phyloP scores from a whole-genome alignment of 352 stramenopile species.

The Aphanomyces cochlioides region DNA sequence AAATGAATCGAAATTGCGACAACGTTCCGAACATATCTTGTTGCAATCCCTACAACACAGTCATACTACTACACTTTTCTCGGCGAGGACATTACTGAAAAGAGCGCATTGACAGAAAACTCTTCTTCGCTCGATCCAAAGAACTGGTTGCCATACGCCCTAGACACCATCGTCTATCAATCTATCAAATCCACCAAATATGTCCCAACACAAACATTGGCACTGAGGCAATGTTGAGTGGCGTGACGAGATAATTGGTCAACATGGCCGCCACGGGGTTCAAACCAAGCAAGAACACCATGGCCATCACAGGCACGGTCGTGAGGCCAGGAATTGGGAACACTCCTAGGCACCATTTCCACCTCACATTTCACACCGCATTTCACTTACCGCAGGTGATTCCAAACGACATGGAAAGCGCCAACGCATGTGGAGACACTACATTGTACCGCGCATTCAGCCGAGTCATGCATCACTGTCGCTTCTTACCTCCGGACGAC shows the following conservation, averaged over 20 bases:
- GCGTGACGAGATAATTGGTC: slow-evolving; percentile 76
- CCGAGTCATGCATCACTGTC: not conserved
- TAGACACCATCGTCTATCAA: slow-evolving; percentile 23
- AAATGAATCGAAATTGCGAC: slow-evolving; percentile 71
- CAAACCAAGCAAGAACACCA: slow-evolving; percentile 74
- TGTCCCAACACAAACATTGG: slow-evolving; percentile 71
- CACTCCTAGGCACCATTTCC: slow-evolving; percentile 40
- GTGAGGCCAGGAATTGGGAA: slow-evolving; percentile 77
- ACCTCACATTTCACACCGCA: not conserved
- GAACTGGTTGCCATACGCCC: slow-evolving; percentile 55
- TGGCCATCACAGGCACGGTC: slow-evolving; percentile 65
- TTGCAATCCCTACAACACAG: slow-evolving; percentile 48
- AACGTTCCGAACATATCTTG: slow-evolving; percentile 70
- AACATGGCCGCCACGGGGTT: slow-evolving; percentile 80
- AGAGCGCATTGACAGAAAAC: slow-evolving; percentile 66
- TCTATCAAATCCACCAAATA: not conserved
- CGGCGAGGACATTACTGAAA: slow-evolving; percentile 36
- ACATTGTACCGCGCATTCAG: slow-evolving; percentile 5
- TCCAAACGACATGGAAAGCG: slow-evolving; percentile 73
- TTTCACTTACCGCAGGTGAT: slow-evolving; percentile 50
- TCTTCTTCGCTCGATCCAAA: slow-evolving; percentile 51
- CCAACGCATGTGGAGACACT: slow-evolving; percentile 72
- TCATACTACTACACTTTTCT: not conserved
- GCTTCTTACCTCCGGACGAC: slow-evolving; percentile 53
- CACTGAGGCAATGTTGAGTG: slow-evolving; percentile 70